phyloP scores from a whole-genome alignment of 768 basidiomycete species.

The Pulveroboletus ravenelii region DNA sequence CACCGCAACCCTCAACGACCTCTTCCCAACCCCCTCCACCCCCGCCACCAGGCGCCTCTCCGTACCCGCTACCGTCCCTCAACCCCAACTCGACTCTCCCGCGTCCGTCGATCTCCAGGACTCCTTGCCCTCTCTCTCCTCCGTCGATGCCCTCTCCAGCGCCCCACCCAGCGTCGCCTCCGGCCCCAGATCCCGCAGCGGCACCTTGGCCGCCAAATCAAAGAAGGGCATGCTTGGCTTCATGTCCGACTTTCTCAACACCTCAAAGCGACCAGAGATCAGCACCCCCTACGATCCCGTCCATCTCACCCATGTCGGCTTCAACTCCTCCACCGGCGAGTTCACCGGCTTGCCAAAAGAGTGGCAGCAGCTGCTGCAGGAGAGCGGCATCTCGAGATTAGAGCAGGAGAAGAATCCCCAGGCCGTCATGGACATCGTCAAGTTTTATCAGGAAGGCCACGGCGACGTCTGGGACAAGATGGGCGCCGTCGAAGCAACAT shows the following conservation, averaged over 20 bases:
- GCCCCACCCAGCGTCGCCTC: slow-evolving; percentile 10
- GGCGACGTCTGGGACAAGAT: slow-evolving; percentile 85
- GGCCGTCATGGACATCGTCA: slow-evolving; percentile 97
- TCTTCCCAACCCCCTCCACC: slow-evolving; percentile 46
- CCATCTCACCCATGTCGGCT: slow-evolving; percentile 98
- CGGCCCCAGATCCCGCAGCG: slow-evolving; percentile 39
- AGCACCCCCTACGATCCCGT: slow-evolving; percentile 98
- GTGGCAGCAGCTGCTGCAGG: slow-evolving; percentile 96
- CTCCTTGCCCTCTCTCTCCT: slow-evolving; percentile 18
- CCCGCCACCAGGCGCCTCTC: slow-evolving; percentile 50
- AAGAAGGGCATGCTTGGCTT: slow-evolving; percentile 62
- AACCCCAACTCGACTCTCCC: slow-evolving; percentile 22
- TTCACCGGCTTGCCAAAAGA: slow-evolving; percentile 97
- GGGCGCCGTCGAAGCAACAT: slow-evolving; percentile 45
- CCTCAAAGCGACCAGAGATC: slow-evolving; percentile 81
- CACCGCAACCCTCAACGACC: slow-evolving; percentile 74
- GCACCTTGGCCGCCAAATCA: slow-evolving; percentile 38
- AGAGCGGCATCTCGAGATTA: slow-evolving; percentile 87
- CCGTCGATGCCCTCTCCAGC: slow-evolving; percentile 8
- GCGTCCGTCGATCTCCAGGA: slow-evolving; percentile 23
- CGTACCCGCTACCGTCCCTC: slow-evolving; percentile 34
- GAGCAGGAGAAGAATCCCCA: slow-evolving; percentile 99
- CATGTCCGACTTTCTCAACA: slow-evolving; percentile 73
- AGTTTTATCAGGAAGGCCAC: slow-evolving; percentile 91
- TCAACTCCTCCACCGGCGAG: slow-evolving; percentile 98